Conservation (phyloP, 768 basidiomycete genomes). For the Mrakia gelida region DNA sequence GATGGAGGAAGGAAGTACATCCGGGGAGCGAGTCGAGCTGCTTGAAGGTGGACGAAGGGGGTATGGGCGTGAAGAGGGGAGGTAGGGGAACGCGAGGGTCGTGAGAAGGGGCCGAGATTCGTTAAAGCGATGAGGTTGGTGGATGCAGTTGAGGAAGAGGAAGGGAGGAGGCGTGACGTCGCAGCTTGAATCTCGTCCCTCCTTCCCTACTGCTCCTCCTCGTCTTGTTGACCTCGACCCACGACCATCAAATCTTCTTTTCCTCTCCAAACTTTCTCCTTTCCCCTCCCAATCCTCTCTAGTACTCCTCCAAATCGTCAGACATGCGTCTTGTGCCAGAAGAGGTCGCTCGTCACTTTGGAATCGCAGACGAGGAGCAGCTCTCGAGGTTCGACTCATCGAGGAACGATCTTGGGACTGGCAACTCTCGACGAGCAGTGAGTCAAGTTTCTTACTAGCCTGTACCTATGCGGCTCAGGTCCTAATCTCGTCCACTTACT, state of each 20-base stretch:
- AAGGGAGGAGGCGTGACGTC: no score
- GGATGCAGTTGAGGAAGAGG: neutral
- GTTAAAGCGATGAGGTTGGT: neutral
- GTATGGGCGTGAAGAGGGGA: neutral
- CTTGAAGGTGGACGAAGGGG: neutral
- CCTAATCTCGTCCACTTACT: no score
- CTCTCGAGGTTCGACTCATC: neutral
- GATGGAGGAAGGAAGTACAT: conserved; percentile 4
- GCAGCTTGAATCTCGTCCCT: neutral
- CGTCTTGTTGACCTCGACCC: neutral
- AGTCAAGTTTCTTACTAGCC: no score
- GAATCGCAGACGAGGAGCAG: neutral
- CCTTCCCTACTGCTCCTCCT: neutral
- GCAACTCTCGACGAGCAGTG: neutral
- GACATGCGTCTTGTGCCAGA: neutral
- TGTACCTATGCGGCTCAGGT: no score
- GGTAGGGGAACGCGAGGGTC: neutral
- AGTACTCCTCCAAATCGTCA: neutral
- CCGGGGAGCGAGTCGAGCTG: neutral
- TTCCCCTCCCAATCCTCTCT: neutral
- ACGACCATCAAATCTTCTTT: neutral
- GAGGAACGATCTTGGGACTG: neutral
- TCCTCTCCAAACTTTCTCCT: neutral
- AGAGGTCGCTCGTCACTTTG: neutral
- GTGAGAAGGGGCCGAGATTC: neutral